Evolutionary conservation across 331 rosid species (phyloP).

Genomic region (Quercus lobata): DNA sequence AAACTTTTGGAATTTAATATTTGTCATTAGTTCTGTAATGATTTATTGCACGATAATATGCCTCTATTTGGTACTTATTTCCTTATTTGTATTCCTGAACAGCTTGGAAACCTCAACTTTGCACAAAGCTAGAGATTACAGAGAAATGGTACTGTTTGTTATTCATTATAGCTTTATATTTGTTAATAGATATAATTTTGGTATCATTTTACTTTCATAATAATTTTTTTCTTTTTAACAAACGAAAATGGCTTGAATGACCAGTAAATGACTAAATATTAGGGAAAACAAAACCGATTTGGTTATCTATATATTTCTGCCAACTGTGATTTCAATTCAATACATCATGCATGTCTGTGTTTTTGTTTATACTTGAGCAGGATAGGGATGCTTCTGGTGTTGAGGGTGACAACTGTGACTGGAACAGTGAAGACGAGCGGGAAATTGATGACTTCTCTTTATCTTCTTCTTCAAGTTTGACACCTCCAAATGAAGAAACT

Average conservation of each 20-base stretch:
- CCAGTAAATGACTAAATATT: background rate
- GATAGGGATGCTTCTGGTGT: conserved; percentile 53
- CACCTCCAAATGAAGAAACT: conserved; percentile 44
- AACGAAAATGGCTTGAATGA: background rate
- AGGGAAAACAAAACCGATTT: background rate
- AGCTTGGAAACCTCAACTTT: conserved; percentile 15
- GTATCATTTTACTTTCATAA: conserved; percentile 3
- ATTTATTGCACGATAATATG: background rate
- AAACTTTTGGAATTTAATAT: background rate
- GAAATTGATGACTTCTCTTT: conserved; percentile 65
- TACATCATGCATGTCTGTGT: conserved; percentile 6
- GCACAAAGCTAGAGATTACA: conserved; percentile 1
- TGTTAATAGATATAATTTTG: background rate
- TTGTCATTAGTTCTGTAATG: background rate
- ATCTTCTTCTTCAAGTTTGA: conserved; percentile 42
- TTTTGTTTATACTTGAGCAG: conserved; percentile 36
- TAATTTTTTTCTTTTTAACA: too few species aligned
- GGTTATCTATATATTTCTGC: background rate
- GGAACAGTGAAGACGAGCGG: conserved; percentile 88
- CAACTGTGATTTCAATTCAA: conserved; percentile 10
- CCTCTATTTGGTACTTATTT: background rate
- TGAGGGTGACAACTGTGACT: conserved; percentile 55
- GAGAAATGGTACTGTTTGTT: conserved; percentile 26
- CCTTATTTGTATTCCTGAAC: conserved; percentile 12
- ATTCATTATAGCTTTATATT: background rate